Evolutionary conservation across 768 basidiomycete genomes (phyloP).

Genomic region (Udeniomyces megalosporus): DNA sequence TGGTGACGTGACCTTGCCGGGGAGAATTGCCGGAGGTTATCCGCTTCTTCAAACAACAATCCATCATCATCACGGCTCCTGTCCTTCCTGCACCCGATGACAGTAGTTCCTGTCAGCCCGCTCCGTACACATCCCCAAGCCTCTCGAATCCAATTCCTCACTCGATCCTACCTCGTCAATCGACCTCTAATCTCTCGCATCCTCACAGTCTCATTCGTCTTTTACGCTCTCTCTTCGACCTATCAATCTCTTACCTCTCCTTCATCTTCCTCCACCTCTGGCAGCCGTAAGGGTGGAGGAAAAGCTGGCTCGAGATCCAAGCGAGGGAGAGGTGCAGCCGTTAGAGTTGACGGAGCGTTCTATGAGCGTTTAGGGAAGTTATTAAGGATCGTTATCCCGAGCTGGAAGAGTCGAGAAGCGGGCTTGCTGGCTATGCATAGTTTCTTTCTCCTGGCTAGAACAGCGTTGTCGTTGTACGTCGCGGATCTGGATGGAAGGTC

Average conservation of each 20-base stretch:
- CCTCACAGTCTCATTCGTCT: conserved; percentile 50
- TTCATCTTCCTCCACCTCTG: neutral
- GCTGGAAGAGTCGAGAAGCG: conserved; percentile 70
- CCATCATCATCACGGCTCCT: too few species aligned
- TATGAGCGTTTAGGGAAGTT: conserved; percentile 62
- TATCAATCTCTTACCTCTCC: conserved; percentile 41
- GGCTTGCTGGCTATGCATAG: conserved; percentile 75
- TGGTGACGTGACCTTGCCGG: too few species aligned
- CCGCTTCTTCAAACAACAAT: too few species aligned
- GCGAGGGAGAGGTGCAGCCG: too few species aligned
- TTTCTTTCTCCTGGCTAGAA: conserved; percentile 70
- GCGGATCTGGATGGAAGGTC: conserved; percentile 72
- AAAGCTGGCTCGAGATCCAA: neutral
- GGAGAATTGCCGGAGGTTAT: too few species aligned
- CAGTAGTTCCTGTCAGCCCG: too few species aligned
- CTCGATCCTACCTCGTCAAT: neutral
- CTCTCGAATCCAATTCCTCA: neutral
- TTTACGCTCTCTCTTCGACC: conserved; percentile 52
- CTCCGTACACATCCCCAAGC: too few species aligned
- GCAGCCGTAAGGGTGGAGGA: neutral
- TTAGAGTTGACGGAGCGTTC: conserved; percentile 77
- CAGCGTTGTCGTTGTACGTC: conserved; percentile 83
- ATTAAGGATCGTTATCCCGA: conserved; percentile 74
- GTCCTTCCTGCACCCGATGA: too few species aligned
- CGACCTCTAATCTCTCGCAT: conserved; percentile 27